Conservation (phyloP, 352 stramenopile genomes). For the Phytopythium vexans region DNA sequence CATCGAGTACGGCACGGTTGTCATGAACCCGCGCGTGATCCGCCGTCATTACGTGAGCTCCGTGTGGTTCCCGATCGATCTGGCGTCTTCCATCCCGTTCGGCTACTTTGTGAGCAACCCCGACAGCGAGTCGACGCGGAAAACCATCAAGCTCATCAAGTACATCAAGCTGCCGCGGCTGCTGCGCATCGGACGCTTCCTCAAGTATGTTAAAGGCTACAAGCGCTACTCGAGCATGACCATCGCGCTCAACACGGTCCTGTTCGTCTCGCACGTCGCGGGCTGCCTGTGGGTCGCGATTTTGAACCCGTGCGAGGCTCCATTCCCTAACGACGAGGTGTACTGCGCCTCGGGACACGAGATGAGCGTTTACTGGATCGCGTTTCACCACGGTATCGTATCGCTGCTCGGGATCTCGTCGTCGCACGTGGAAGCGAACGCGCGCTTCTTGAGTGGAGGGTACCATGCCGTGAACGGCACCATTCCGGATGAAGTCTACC, state of each 20-base stretch:
- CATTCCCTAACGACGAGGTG: conserved; percentile 13
- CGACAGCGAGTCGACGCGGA: conserved; percentile 40
- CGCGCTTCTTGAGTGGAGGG: conserved; percentile 49
- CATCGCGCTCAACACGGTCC: conserved; percentile 45
- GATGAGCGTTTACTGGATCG: conserved; percentile 53
- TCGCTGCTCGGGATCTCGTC: conserved; percentile 49
- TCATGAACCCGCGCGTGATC: conserved; percentile 55
- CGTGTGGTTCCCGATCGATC: conserved; percentile 61
- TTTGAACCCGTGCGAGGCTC: conserved; percentile 33
- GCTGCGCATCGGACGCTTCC: conserved; percentile 51
- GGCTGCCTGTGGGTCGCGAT: conserved; percentile 59
- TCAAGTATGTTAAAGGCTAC: conserved; percentile 59
- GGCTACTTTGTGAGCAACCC: conserved; percentile 41
- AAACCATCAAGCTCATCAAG: conserved; percentile 77
- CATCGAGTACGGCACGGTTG: conserved; percentile 50
- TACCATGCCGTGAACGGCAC: conserved; percentile 21
- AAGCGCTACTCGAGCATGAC: conserved; percentile 55
- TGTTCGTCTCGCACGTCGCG: conserved; percentile 52
- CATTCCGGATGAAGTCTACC: conserved; percentile 23
- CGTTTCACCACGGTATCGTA: conserved; percentile 51
- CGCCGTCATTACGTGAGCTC: conserved; percentile 42
- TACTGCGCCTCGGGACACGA: conserved; percentile 29
- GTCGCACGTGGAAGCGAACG: conserved; percentile 35
- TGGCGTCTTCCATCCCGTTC: conserved; percentile 54
- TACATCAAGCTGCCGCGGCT: conserved; percentile 63